These are phyloP conservation scores for Hippophae rhamnoides DNA, from an alignment of 306 rosid genomes.

Conservation along the genomic window DNA sequence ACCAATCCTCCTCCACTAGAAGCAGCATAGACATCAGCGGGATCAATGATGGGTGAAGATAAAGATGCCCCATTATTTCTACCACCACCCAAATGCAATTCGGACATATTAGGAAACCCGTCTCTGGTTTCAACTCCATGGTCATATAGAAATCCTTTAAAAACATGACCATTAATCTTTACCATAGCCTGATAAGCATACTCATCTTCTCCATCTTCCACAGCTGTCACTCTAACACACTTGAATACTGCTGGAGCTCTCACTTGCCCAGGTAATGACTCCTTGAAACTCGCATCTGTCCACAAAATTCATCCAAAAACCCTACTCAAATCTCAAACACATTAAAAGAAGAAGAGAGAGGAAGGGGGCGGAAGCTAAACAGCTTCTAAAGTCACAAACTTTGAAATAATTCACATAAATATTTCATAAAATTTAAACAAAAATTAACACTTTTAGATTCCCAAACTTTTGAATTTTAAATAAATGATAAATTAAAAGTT, in stretches of 20 bases:
- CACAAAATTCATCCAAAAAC: neutral
- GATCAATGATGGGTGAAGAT: constrained; percentile 63
- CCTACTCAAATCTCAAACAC: too few relatives aligned
- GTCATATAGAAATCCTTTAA: constrained; percentile 77
- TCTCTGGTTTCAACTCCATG: constrained; percentile 63
- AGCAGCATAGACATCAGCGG: constrained; percentile 56
- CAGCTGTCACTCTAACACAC: constrained; percentile 81
- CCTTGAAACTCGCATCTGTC: constrained; percentile 59
- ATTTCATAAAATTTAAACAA: too few relatives aligned
- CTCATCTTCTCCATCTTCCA: constrained; percentile 77
- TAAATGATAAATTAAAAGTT: too few relatives aligned
- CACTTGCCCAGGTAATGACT: constrained; percentile 66
- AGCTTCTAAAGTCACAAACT: too few relatives aligned
- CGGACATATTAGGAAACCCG: constrained; percentile 56
- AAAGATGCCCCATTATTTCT: constrained; percentile 48
- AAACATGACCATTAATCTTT: constrained; percentile 78
- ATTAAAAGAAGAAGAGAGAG: too few relatives aligned
- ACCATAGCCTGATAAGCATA: constrained; percentile 83
- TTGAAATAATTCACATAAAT: too few relatives aligned
- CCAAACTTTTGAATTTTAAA: too few relatives aligned
- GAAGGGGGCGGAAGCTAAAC: neutral
- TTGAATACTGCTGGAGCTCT: constrained; percentile 83
- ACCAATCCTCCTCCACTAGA: constrained; percentile 37
- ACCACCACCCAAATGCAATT: constrained; percentile 56
- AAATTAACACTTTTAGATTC: too few relatives aligned